phyloP scores from a whole-genome alignment of 1,284 basidiomycete genomes.

The Moniliophthora roreri region DNA sequence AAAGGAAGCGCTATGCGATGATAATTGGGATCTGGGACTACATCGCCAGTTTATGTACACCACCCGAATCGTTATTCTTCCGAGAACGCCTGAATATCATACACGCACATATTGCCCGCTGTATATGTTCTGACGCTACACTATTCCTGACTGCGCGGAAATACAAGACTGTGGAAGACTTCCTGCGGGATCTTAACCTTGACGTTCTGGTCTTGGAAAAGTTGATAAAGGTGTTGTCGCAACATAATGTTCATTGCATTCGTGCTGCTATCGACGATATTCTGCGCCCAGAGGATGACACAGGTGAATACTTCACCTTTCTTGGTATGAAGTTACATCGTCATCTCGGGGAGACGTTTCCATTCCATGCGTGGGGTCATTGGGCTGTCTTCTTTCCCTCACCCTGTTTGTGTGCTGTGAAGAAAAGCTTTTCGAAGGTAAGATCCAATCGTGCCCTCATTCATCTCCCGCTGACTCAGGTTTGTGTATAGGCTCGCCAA shows the following conservation, averaged over 20 bases:
- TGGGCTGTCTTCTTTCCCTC: slow-evolving; percentile 23
- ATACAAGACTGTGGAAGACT: slow-evolving; percentile 25
- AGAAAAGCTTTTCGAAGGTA: slow-evolving; percentile 18
- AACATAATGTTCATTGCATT: slow-evolving; percentile 26
- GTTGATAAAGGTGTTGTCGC: slow-evolving; percentile 30
- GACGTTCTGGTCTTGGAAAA: slow-evolving; percentile 31
- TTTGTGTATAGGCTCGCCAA: neutral
- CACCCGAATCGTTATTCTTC: slow-evolving; percentile 26
- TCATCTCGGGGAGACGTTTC: slow-evolving; percentile 25
- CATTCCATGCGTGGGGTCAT: slow-evolving; percentile 34
- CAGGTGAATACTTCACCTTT: slow-evolving; percentile 25
- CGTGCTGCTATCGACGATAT: slow-evolving; percentile 31
- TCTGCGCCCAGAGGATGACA: slow-evolving; percentile 19
- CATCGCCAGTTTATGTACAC: slow-evolving; percentile 30
- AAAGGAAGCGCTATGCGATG: slow-evolving; percentile 19
- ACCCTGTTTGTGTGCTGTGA: neutral
- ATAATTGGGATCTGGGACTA: slow-evolving; percentile 22
- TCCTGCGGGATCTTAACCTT: slow-evolving; percentile 28
- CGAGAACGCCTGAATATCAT: slow-evolving; percentile 31
- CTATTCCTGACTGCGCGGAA: slow-evolving; percentile 33
- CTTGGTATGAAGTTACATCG: slow-evolving; percentile 33
- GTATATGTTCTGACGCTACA: slow-evolving; percentile 30
- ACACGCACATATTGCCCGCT: slow-evolving; percentile 33
- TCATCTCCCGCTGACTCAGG: neutral
- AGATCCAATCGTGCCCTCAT: neutral